Evolutionary conservation across 2,329 filamentous ascomycete species (phyloP), one percentile per base, ranked within the genome.

Genomic region (Elsinoe perseae): DNA sequence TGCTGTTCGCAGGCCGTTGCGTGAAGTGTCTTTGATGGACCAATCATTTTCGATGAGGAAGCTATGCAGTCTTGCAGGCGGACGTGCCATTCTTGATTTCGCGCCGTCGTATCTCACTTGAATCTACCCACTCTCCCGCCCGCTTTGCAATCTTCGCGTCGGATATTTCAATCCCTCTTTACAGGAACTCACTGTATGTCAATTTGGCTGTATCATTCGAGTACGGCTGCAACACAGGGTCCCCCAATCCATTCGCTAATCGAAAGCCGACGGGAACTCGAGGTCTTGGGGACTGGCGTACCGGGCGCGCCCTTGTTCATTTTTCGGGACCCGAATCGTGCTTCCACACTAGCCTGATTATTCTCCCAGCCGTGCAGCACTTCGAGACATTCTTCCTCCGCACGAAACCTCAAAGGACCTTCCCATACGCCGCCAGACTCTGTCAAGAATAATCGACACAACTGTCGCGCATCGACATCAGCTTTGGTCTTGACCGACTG

Each of bases 301-400:
- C 44, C 44, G 48, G 48, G 48, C 48, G 48, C 48, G 32, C 48
- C 18, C 48, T 52, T 20, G 18, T 38, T 36, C 40, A 44, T 21
- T 50, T 27, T 38, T 52, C 38, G 48, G 48, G 48, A 52, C 28
- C 48, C 48, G 48, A 30, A 52, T 52, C 48, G 25, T 38, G 48
- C 48, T 21, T 52, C 48, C 48, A 38, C 48, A 52, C 48, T 52
- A 52, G 48, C 48, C 48, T 52, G 48, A 52, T 38, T 52, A 44
- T 44, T 44, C n/a, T n/a, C 40, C 48, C 48, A 52, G 48, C 48
- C 48, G 48, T 27, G 48, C 48, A 25, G 48, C 32, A 34, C 25
- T 34, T 38, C 30, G 48, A 32, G 28, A 52, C 32, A 52, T 52
- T 52, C 40, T 44, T 25, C 48, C 28, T 38, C 28, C 10, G 23